Conservation (phyloP, 23 red algal genomes). For the Gracilariopsis chorda region DNA sequence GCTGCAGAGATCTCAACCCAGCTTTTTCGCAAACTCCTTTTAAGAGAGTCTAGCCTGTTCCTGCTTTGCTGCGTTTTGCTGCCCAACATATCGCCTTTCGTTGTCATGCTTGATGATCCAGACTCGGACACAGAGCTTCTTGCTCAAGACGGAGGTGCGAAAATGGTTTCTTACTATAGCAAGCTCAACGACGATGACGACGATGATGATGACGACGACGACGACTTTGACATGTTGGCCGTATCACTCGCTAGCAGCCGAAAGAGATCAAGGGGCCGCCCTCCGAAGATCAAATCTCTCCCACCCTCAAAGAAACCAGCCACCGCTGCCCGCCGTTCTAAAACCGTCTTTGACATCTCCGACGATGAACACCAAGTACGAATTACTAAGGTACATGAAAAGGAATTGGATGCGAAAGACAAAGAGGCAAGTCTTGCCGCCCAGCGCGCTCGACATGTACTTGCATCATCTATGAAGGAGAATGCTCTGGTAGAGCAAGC, state of each 20-base stretch:
- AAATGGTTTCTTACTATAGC: not conserved
- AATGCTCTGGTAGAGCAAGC: not conserved
- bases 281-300: not conserved
- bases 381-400: not conserved
- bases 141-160: not conserved
- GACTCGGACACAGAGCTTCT: not conserved
- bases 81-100: too few relatives aligned
- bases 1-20: too few relatives aligned
- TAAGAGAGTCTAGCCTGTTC: too few relatives aligned
- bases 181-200: not conserved
- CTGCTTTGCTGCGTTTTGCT: too few relatives aligned
- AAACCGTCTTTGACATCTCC: constrained; percentile 27
- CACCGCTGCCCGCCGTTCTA: not conserved
- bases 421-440: not conserved
- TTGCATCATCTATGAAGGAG: not conserved
- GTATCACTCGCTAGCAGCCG: not conserved
- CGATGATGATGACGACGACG: not conserved
- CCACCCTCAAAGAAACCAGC: not conserved
- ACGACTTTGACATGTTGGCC: not conserved
- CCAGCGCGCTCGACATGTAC: not conserved
- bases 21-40: too few relatives aligned
- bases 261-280: not conserved
- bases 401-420: not conserved
- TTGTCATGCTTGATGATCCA: constrained; percentile 8
- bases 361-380: not conserved